These are phyloP conservation scores for Fraxinus greggii DNA, from an alignment of 305 asterid genomes.

Conservation along the genomic window DNA sequence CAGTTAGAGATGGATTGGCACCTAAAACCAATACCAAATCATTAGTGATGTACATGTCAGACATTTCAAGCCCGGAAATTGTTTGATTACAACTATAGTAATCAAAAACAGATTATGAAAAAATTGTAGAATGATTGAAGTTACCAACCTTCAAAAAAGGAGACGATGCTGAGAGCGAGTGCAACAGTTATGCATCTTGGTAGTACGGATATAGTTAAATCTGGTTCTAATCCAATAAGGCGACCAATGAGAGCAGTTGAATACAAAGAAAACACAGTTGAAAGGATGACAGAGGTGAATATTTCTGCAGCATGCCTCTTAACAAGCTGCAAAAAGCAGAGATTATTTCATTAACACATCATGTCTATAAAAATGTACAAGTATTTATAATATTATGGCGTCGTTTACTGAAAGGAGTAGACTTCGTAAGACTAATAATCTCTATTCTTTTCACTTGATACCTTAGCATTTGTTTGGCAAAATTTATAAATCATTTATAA, in stretches of 20 bases:
- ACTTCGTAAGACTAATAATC: neutral
- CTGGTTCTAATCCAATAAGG: slow-evolving; percentile 70
- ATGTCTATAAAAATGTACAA: neutral
- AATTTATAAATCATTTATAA: neutral
- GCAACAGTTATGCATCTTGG: slow-evolving; percentile 99
- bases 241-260: slow-evolving; percentile 90
- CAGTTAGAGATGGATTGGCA: slow-evolving; percentile 92
- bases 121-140: slow-evolving; percentile 9
- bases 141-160: slow-evolving; percentile 80
- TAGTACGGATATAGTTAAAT: slow-evolving; percentile 66
- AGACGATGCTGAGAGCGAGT: slow-evolving; percentile 91
- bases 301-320: slow-evolving; percentile 98
- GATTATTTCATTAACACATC: neutral
- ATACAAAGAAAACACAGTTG: slow-evolving; percentile 75
- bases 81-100: neutral
- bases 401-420: neutral
- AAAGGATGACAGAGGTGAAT: slow-evolving; percentile 73
- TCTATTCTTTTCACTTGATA: neutral
- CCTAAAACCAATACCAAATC: slow-evolving; percentile 42
- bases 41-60: neutral
- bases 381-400: neutral
- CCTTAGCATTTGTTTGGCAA: neutral
- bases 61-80: neutral
- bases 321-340: slow-evolving; percentile 60
- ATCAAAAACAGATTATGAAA: neutral